These are phyloP conservation scores for Pichia thaimueangensis DNA, from an alignment of 805 yeast genomes.

Conservation along the genomic window DNA sequence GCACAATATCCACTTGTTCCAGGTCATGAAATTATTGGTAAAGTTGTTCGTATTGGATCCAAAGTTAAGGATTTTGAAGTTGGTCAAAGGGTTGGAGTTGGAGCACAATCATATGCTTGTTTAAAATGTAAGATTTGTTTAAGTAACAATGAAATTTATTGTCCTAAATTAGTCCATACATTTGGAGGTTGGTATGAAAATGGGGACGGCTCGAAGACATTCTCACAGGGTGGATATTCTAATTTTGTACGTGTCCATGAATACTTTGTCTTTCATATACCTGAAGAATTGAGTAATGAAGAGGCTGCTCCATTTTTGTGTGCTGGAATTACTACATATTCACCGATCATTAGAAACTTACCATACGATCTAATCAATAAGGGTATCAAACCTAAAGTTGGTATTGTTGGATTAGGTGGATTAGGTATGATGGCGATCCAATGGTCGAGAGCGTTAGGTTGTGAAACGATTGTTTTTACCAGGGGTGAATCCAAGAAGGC, in stretches of 20 bases:
- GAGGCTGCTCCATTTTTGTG: constrained; percentile 69
- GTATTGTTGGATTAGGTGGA: constrained; percentile 61
- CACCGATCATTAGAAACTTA: constrained; percentile 51
- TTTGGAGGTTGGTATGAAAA: constrained; percentile 29
- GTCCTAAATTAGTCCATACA: constrained; percentile 32
- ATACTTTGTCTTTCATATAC: constrained; percentile 57
- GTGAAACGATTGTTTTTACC: constrained; percentile 54
- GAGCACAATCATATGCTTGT: constrained; percentile 64
- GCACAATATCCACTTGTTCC: constrained; percentile 31
- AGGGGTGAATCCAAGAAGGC: constrained; percentile 44
- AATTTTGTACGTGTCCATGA: constrained; percentile 59
- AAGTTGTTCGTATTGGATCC: constrained; percentile 53
- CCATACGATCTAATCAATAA: constrained; percentile 28
- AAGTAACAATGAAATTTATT: constrained; percentile 40
- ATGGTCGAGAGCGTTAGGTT: constrained; percentile 57
- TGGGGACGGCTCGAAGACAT: constrained; percentile 24
- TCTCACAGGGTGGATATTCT: constrained; percentile 64
- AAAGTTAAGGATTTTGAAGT: constrained; percentile 44
- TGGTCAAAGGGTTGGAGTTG: constrained; percentile 78
- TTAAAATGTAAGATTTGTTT: constrained; percentile 52
- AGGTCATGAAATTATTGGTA: constrained; percentile 66
- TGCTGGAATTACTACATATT: constrained; percentile 69
- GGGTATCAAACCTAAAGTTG: constrained; percentile 37
- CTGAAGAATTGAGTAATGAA: constrained; percentile 44
- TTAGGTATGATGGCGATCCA: constrained; percentile 59